Base-by-base conservation (phyloP, 176 grass and related monocot species). In the Ensete ventricosum region DNA sequence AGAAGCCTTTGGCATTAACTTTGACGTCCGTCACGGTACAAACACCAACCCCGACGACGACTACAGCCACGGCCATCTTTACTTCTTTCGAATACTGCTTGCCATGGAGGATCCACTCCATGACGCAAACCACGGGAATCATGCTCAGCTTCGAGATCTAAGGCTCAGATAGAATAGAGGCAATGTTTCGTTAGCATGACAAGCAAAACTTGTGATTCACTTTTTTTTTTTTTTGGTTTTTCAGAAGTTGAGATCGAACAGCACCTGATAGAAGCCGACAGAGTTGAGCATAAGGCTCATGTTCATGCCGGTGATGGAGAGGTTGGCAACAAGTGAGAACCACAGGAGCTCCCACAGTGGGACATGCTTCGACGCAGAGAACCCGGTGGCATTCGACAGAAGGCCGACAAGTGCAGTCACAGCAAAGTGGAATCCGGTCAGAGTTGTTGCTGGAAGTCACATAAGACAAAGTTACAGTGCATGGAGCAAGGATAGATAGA, bases 121-220 rank as follows among this genome's bases (percentile, higher is more conserved):
- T 83, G 25, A 83, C 80, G 43, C 85, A 87, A 14, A 87, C 85
- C 48, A 80, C 85, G 14, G 85, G 85, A 72, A 87, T 87, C 85
- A 87, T 83, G 77, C 81, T 87, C 85, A 87, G 64, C 78, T 87
- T 87, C 3, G 81, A 80, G 76, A 87, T 80, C 85, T 83, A 58
- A 53, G 71, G 23, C 53, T 62, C 22, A 72, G 57, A 20, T 43
- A 43, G 34, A 43, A 20, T 6, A 43, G 34, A 43, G 34, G 34
- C 34, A 4, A 43, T 43, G 34, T 43, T 6, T 43, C 0, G 34
- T 43, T 43, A 6, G 34, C 34, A 43, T 6, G 34, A 43, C 4
- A 43, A 43, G 34, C 34, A 43, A 43, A 43, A 43, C 34, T 43
- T 43, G 34, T 5, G 34, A 43, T 43, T 43, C 34, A 6, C 5